Base-by-base conservation (phyloP, 2,329 filamentous ascomycete species). In the Aspergillus clavatus region DNA sequence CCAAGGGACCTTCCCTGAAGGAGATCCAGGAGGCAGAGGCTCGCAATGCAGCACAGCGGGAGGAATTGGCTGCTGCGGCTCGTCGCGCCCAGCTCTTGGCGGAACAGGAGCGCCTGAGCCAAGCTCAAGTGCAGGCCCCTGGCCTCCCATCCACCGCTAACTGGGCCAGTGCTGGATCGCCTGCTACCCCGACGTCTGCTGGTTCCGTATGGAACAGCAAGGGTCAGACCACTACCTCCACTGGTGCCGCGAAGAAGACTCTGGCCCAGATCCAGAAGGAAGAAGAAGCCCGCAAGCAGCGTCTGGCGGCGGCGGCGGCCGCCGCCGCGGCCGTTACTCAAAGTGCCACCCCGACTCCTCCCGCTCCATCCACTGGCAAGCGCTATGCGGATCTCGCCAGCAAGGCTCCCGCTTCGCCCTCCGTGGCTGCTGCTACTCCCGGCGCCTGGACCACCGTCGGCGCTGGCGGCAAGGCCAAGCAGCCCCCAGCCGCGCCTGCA, bases 11-110 rank as follows among this genome's bases (percentile, higher is more conserved):
- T 2, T 96, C 90, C 48, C 74, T 98, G 51, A 95, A 89, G 71
- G 90, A 98, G 63, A 98, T 98, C 19, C 93, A 98, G 66, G 91
- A 95, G 67, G 85, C 88, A 4, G 93, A 98, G 67, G 91, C 91
- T 27, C 88, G 86, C 61, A 94, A 93, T 65, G 90, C 90, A 8
- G 91, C 91, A 41, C 87, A 94, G 69, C 84, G 82, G 10, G 91
- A 97, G 62, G 89, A 93, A 61, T 72, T 82, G 43, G 89, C 87
- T 12, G 83, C 84, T 27, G 85, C 87, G 33, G 79, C 85, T 48
- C 86, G 90, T 55, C 87, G 86, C 56, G 83, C 83, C 21, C 68
- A 70, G 46, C 55, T 69, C 38, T 78, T 83, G 12, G 80, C 88
- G 7, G 89, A 97, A 68, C 87, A 88, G 63, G 91, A 97, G 61